Evolutionary conservation across 2,329 filamentous ascomycete species (phyloP).

Genomic region (Diaporthe amygdali): DNA sequence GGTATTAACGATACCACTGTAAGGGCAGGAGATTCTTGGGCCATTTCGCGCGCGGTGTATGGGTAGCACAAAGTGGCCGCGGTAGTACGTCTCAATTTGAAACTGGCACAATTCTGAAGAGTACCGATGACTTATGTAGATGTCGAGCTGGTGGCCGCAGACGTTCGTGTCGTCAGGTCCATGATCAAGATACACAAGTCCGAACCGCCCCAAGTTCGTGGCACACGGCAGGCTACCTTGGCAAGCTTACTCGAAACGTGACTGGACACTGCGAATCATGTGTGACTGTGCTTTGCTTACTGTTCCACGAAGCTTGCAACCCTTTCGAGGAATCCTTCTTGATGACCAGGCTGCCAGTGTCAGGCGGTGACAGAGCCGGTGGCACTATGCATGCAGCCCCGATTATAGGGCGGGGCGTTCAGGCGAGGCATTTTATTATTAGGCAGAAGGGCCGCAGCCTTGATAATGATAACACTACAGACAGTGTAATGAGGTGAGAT

Average conservation of each 20-base stretch:
- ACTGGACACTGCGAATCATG: background rate
- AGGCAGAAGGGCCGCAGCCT: background rate
- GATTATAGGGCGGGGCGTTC: background rate
- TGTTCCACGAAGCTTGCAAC: background rate
- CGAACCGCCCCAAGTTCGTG: too few relatives aligned
- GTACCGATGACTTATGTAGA: background rate
- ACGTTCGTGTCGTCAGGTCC: background rate
- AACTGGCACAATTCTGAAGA: background rate
- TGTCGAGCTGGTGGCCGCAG: background rate
- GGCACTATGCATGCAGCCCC: background rate
- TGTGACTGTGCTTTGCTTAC: background rate
- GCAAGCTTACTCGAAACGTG: background rate
- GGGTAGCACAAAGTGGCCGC: background rate
- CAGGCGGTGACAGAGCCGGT: background rate
- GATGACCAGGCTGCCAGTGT: background rate
- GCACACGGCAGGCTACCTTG: background rate
- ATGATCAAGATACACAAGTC: too few relatives aligned
- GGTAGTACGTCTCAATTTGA: background rate
- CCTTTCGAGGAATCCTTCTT: background rate
- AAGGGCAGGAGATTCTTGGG: background rate
- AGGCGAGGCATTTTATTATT: background rate
- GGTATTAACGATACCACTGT: background rate
- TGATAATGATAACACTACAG: background rate
- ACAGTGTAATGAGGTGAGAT: background rate
- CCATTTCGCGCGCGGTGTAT: background rate